These are phyloP conservation scores for Isoetes taiwanensis DNA, from an alignment of 75 land plant species.

Conservation along the genomic window DNA sequence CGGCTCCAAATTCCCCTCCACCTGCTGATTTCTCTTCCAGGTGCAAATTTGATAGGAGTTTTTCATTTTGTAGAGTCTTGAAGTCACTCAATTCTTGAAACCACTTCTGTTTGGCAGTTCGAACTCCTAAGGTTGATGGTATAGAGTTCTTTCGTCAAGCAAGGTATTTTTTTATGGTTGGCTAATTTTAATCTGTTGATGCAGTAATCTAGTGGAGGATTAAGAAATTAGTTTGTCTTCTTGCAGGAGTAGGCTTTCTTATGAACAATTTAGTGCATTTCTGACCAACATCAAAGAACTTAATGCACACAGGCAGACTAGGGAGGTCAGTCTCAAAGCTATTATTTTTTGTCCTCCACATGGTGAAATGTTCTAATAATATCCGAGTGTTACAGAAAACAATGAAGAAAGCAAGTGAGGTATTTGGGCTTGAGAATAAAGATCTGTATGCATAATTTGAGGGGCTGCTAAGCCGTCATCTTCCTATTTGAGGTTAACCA, in stretches of 20 bases:
- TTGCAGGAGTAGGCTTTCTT: slow-evolving; percentile 21
- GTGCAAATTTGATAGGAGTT: not conserved
- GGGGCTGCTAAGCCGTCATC: slow-evolving; percentile 52
- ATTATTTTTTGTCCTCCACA: not conserved
- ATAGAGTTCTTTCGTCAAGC: slow-evolving; percentile 33
- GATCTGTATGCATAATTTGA: slow-evolving; percentile 70
- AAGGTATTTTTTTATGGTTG: slow-evolving; percentile 9
- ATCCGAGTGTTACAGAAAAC: slow-evolving; percentile 47
- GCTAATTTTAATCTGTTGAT: not conserved
- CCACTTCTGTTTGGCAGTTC: slow-evolving; percentile 16
- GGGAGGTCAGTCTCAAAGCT: slow-evolving; percentile 17
- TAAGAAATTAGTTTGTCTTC: not conserved
- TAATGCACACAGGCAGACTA: slow-evolving; percentile 26
- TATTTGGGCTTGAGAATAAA: slow-evolving; percentile 75
- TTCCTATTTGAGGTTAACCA: no score
- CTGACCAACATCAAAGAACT: slow-evolving; percentile 29
- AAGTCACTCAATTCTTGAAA: not conserved
- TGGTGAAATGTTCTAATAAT: not conserved
- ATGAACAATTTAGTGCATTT: slow-evolving; percentile 30
- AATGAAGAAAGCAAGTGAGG: slow-evolving; percentile 62
- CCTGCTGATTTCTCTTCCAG: slow-evolving; percentile 19
- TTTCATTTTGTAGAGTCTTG: not conserved
- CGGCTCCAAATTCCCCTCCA: slow-evolving; percentile 38
- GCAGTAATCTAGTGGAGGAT: not conserved
- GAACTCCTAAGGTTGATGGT: slow-evolving; percentile 28